Conservation (phyloP, 2,329 filamentous ascomycete species). For the Neonectria punicea region DNA sequence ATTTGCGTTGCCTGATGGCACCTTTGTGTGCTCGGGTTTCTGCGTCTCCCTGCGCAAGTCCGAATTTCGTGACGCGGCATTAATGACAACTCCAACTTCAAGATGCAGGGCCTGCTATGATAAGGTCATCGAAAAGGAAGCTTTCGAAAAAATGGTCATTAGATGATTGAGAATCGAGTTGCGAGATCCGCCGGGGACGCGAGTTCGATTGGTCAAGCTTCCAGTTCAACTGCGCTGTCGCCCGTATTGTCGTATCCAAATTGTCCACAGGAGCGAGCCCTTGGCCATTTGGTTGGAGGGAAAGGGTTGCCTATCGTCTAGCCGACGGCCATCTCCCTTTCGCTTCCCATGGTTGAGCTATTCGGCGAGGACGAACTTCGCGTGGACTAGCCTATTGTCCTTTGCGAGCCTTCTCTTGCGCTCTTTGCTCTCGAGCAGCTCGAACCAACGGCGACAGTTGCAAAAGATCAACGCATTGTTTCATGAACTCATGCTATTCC, state of each 20-base stretch:
- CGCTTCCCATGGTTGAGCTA: slow-evolving; percentile 13
- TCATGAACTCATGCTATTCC: slow-evolving; percentile 81
- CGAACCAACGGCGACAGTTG: slow-evolving; percentile 88
- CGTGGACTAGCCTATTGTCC: slow-evolving; percentile 48
- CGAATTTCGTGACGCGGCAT: slow-evolving; percentile 35
- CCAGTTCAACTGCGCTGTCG: slow-evolving; percentile 22
- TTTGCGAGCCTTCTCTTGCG: slow-evolving; percentile 84
- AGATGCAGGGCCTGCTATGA: slow-evolving; percentile 45
- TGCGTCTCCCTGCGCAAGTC: slow-evolving; percentile 35
- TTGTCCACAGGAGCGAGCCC: slow-evolving; percentile 3
- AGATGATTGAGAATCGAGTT: slow-evolving; percentile 39
- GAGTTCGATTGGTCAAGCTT: slow-evolving; percentile 14
- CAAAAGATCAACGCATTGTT: slow-evolving; percentile 75
- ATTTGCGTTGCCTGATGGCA: slow-evolving; percentile 39
- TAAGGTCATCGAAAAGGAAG: slow-evolving; percentile 33
- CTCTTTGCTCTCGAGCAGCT: slow-evolving; percentile 84
- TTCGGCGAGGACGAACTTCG: slow-evolving; percentile 12
- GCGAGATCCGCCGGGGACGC: slow-evolving; percentile 26
- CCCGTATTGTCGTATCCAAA: slow-evolving; percentile 25
- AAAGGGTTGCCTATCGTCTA: slow-evolving; percentile 28
- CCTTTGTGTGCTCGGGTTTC: slow-evolving; percentile 30
- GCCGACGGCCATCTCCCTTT: slow-evolving; percentile 29
- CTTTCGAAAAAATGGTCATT: slow-evolving; percentile 43
- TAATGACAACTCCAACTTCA: slow-evolving; percentile 38
- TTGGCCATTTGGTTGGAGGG: slow-evolving; percentile 8